Evolutionary conservation across 2,329 filamentous ascomycete genomes (phyloP).

Genomic region (Trichoderma semiorbis): DNA sequence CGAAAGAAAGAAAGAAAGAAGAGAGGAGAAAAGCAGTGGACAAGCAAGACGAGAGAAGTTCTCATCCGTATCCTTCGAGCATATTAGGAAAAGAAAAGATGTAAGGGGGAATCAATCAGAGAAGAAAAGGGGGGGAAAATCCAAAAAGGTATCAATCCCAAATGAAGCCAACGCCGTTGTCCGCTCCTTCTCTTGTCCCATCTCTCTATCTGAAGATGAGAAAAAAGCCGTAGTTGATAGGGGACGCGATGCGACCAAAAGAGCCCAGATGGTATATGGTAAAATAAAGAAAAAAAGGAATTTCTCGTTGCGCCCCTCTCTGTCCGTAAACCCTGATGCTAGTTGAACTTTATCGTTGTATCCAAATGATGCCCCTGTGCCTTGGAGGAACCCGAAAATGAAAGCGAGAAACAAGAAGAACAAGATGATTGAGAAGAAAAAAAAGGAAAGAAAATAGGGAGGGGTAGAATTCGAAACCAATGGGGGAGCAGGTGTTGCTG

Average conservation of each 20-base stretch:
- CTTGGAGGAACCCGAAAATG: background rate
- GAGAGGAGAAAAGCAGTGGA: background rate
- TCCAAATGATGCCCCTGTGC: constrained; percentile 1
- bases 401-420: background rate
- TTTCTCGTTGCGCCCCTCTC: background rate
- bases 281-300: background rate
- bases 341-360: constrained; percentile 10
- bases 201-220: background rate
- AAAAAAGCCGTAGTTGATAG: background rate
- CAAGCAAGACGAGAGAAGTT: background rate
- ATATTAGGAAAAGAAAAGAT: background rate
- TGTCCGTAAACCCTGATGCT: background rate
- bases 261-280: background rate
- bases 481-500: background rate
- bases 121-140: background rate
- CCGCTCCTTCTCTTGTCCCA: constrained; percentile 3
- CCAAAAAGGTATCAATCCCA: background rate
- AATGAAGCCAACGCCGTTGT: constrained; percentile 12
- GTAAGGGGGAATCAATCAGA: constrained; percentile 1
- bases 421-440: background rate
- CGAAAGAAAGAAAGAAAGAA: background rate
- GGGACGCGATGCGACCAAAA: constrained; percentile 3
- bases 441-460: background rate
- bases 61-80: background rate
- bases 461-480: background rate